phyloP scores from a whole-genome alignment of 352 stramenopile species.

The Phytophthora nicotianae region DNA sequence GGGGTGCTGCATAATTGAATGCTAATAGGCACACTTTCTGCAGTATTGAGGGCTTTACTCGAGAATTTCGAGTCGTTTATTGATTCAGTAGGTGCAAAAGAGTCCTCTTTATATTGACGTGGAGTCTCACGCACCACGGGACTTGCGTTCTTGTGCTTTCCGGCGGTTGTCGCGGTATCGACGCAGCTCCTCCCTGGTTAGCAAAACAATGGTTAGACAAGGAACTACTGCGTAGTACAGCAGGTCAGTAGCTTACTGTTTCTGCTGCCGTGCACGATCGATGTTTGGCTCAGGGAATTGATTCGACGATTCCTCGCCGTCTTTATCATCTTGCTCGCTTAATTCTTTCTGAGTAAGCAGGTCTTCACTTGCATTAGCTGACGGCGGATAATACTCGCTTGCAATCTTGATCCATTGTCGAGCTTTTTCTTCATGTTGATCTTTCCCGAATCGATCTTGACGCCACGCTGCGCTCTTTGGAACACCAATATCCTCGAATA shows the following conservation, averaged over 20 bases:
- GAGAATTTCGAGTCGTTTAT: background rate
- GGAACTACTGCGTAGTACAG: background rate
- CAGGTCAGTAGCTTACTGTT: slow-evolving; percentile 39
- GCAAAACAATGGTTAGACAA: background rate
- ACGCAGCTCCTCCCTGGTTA: slow-evolving; percentile 61
- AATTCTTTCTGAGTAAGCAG: slow-evolving; percentile 25
- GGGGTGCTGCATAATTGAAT: slow-evolving; percentile 25
- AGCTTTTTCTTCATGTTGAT: slow-evolving; percentile 67
- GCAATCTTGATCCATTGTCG: slow-evolving; percentile 72
- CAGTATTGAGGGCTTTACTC: background rate
- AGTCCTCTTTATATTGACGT: background rate
- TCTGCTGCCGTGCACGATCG: slow-evolving; percentile 72
- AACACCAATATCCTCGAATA: slow-evolving; percentile 79
- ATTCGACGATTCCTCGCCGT: slow-evolving; percentile 28
- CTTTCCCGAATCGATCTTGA: slow-evolving; percentile 52
- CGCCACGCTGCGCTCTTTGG: slow-evolving; percentile 57
- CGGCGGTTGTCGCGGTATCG: slow-evolving; percentile 63
- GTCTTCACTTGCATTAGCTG: slow-evolving; percentile 41
- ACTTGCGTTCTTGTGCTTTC: slow-evolving; percentile 67
- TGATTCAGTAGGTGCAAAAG: background rate
- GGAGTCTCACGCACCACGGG: slow-evolving; percentile 29
- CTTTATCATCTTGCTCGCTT: slow-evolving; percentile 37
- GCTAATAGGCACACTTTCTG: slow-evolving; percentile 23
- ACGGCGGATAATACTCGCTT: slow-evolving; percentile 66
- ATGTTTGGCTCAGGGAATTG: slow-evolving; percentile 73